phyloP scores from a whole-genome alignment of 257 asterid genomes.

The Craterostigma plantagineum region DNA sequence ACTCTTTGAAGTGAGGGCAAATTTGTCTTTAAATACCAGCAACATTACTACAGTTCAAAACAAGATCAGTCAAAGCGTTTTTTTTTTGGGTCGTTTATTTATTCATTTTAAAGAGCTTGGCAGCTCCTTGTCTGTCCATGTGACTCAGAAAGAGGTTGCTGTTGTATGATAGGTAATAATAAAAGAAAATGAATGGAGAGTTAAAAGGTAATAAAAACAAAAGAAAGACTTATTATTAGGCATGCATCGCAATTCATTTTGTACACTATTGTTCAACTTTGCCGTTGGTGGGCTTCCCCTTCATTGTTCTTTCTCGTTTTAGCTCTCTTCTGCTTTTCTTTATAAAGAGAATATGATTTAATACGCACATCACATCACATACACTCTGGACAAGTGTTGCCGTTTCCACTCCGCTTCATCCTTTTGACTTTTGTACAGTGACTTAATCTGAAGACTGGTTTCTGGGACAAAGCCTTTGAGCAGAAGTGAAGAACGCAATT shows the following conservation, averaged over 20 bases:
- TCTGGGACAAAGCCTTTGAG: constrained; percentile 23
- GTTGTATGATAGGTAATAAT: neutral
- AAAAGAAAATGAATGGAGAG: too few species aligned
- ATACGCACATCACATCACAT: too few species aligned
- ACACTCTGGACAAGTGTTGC: constrained; percentile 11
- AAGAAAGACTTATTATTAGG: constrained; percentile 8
- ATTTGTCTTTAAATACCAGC: constrained; percentile 6
- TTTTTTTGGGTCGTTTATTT: too few species aligned
- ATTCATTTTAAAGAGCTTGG: constrained; percentile 12
- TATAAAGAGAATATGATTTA: constrained; percentile 9
- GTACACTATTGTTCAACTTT: constrained; percentile 13
- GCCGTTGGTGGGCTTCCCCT: constrained; percentile 18
- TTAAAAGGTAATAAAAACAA: neutral
- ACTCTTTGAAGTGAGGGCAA: too few species aligned
- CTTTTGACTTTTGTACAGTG: too few species aligned
- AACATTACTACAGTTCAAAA: constrained; percentile 14
- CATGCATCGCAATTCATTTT: constrained; percentile 28
- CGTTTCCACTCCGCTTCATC: constrained; percentile 15
- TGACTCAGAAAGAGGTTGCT: constrained; percentile 13
- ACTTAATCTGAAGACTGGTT: constrained; percentile 14
- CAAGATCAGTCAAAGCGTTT: constrained; percentile 22
- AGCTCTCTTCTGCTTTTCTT: constrained; percentile 9
- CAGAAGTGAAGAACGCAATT: constrained; percentile 24
- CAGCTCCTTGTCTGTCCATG: constrained; percentile 23
- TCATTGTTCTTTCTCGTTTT: constrained; percentile 7